Base-by-base conservation (phyloP, 2,329 filamentous ascomycete genomes). In the Furcasterigmium sp. region DNA sequence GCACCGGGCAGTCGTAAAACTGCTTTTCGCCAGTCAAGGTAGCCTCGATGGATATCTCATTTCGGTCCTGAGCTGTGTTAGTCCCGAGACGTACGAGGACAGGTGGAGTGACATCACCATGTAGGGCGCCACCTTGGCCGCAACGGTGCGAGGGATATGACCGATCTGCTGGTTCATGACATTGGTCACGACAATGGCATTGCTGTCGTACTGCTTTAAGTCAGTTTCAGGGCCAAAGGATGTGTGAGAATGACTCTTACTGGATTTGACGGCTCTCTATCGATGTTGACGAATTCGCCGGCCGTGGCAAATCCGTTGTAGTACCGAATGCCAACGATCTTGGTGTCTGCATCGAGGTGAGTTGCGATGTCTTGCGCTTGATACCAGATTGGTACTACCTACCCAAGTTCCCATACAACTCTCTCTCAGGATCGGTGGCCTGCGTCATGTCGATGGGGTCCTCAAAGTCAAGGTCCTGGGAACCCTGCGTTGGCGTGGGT, bases 171-270 rank as follows among this genome's bases (percentile, higher is more conserved):
- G 60, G 14, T 80, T 76, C 56, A 85, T 76, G 13, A 91, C 86
- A 59, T 93, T 94, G 53, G 86, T 75, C 2, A 94, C 78, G 5
- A 80, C 78, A 45, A 94, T 88, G 0, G 88, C 88, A 63, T 93
- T 93, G 6, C 52, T 49, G 56, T 93, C 87, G 56, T 85, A 87
- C 51, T 69, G 13, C 23, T 5, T 37, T 37, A 30, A 38, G 36
- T 50, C 21, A 46, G 4, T 14, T 3, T 15, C 4, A 32, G 13
- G 29, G 41, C 19, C 10, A 15, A 37, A 9, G 15, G 20, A 11
- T 21, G 34, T n/a, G 9, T 8, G 7, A n/a, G 19, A 19, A 20
- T 21, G 3, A 3, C 47, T 26, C 56, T 39, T 59, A 70, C 70
- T 50, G 64, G 69, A 54, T 91, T 91, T 2, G 62, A 55, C 2